These are phyloP conservation scores for Metschnikowia cerradonensis DNA, from an alignment of 805 yeast genomes.

Conservation along the genomic window DNA sequence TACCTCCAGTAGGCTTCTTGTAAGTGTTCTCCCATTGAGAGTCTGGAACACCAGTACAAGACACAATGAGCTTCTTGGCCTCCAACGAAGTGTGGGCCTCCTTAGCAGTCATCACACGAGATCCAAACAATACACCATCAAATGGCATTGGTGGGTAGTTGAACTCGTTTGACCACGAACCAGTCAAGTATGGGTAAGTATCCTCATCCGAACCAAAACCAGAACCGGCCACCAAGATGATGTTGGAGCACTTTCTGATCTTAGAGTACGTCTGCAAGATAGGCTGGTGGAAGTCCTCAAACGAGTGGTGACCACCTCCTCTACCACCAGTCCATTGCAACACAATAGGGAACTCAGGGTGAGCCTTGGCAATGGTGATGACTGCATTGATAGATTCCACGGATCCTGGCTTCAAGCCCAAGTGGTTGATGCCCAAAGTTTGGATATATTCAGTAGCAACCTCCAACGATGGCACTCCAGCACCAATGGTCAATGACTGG, in stretches of 20 bases:
- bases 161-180: slow-evolving; percentile 87
- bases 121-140: slow-evolving; percentile 94
- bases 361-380: slow-evolving; percentile 88
- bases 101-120: slow-evolving; percentile 95
- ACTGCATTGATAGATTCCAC: slow-evolving; percentile 86
- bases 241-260: slow-evolving; percentile 87
- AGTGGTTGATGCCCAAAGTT: slow-evolving; percentile 85
- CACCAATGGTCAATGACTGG: slow-evolving; percentile 95
- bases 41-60: slow-evolving; percentile 88
- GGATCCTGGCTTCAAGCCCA: slow-evolving; percentile 97
- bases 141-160: slow-evolving; percentile 98
- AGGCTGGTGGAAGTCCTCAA: slow-evolving; percentile 98
- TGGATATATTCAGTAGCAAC: slow-evolving; percentile 96
- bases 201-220: slow-evolving; percentile 98
- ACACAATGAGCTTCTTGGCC: slow-evolving; percentile 88
- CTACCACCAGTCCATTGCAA: slow-evolving; percentile 99
- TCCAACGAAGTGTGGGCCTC: slow-evolving; percentile 93
- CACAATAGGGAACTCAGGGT: slow-evolving; percentile 94
- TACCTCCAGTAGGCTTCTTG: slow-evolving; percentile 95
- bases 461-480: slow-evolving; percentile 98
- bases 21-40: slow-evolving; percentile 89
- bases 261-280: slow-evolving; percentile 91
- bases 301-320: slow-evolving; percentile 99
- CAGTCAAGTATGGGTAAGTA: slow-evolving; percentile 95
- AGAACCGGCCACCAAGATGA: slow-evolving; percentile 91